Percentiles rank a stretch among this genome's conserved stretches.
Evolutionary conservation across 148 eudicot species (phyloP).

Genomic region (Limonium bicolor): DNA sequence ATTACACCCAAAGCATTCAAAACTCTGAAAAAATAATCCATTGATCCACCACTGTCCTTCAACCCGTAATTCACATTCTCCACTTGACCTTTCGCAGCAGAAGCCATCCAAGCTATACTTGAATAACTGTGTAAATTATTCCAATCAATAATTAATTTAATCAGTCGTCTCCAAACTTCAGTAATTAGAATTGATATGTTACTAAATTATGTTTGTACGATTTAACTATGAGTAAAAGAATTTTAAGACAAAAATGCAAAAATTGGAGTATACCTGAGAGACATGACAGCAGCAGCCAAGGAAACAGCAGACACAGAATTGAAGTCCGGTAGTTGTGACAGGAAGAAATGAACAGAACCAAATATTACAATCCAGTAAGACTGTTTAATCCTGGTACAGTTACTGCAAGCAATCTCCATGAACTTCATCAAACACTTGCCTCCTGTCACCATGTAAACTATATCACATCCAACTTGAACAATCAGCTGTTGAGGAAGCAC

Average conservation of each 20-base stretch:
- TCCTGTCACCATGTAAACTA: slow-evolving; percentile 88
- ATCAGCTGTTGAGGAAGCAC: slow-evolving; percentile 85
- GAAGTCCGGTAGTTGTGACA: slow-evolving; percentile 78
- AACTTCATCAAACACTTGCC: slow-evolving; percentile 75
- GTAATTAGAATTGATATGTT: background rate
- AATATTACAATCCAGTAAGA: slow-evolving; percentile 83
- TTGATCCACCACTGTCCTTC: slow-evolving; percentile 46
- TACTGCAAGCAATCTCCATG: slow-evolving; percentile 53
- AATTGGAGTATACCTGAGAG: slow-evolving; percentile 19
- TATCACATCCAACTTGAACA: slow-evolving; percentile 72
- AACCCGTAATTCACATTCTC: slow-evolving; percentile 62
- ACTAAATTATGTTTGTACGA: no score
- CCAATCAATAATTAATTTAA: background rate
- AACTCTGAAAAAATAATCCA: slow-evolving; percentile 24
- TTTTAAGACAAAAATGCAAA: no score
- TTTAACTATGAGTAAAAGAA: background rate
- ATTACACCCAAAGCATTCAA: slow-evolving; percentile 25
- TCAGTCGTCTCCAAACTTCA: background rate
- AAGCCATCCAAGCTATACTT: slow-evolving; percentile 85
- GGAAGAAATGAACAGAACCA: slow-evolving; percentile 58
- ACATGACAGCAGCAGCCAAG: slow-evolving; percentile 82
- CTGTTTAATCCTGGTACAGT: slow-evolving; percentile 36
- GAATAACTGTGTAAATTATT: no score
- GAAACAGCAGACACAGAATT: slow-evolving; percentile 66
- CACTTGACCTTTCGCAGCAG: slow-evolving; percentile 38